A percentile compares a stretch with the other conserved stretches of the same genome.
phyloP scores from a whole-genome alignment of 1,284 basidiomycete species.

The Pterulicium gracile region DNA sequence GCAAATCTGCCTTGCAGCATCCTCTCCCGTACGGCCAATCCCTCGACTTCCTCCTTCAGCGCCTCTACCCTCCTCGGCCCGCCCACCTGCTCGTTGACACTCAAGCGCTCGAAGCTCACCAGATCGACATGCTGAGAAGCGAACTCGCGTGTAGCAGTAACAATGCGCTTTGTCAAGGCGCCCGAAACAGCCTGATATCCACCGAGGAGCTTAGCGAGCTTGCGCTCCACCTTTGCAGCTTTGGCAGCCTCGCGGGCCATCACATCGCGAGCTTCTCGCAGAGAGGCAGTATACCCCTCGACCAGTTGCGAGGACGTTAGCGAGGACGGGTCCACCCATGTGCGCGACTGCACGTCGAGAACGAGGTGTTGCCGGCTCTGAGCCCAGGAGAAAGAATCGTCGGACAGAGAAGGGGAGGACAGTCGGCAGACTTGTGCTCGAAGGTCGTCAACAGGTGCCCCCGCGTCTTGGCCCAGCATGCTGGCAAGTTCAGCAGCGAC shows the following conservation, averaged over 20 bases:
- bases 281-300: slow-evolving; percentile 51
- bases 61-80: slow-evolving; percentile 66
- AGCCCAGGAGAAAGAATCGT: slow-evolving; percentile 60
- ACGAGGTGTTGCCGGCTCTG: slow-evolving; percentile 45
- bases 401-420: slow-evolving; percentile 43
- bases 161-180: slow-evolving; percentile 57
- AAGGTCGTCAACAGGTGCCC: slow-evolving; percentile 71
- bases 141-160: slow-evolving; percentile 61
- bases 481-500: slow-evolving; percentile 78
- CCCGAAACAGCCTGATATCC: slow-evolving; percentile 81
- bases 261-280: slow-evolving; percentile 55
- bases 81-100: slow-evolving; percentile 59
- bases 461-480: slow-evolving; percentile 76
- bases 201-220: slow-evolving; percentile 77
- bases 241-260: slow-evolving; percentile 81
- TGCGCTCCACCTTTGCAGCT: slow-evolving; percentile 86
- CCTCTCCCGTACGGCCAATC: slow-evolving; percentile 65
- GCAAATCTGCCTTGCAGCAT: slow-evolving; percentile 73
- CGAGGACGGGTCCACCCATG: slow-evolving; percentile 58
- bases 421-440: slow-evolving; percentile 49
- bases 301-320: slow-evolving; percentile 52
- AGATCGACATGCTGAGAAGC: slow-evolving; percentile 59
- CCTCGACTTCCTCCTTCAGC: slow-evolving; percentile 78
- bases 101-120: slow-evolving; percentile 69
- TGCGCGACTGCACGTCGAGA: slow-evolving; percentile 45